phyloP scores from a whole-genome alignment of 2,329 filamentous ascomycete species.

The Calonectria montana region DNA sequence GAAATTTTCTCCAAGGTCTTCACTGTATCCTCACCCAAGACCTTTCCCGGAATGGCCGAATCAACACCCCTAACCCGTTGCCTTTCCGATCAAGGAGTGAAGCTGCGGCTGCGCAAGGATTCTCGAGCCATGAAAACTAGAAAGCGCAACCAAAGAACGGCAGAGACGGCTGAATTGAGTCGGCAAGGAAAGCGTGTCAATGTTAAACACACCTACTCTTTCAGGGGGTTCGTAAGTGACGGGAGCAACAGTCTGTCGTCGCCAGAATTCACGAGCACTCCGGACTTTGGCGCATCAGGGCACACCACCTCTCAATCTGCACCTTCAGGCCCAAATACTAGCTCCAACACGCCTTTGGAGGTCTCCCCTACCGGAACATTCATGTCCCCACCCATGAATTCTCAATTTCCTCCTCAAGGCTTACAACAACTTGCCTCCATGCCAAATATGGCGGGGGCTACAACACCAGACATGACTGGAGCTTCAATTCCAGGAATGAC shows the following conservation, averaged over 20 bases:
- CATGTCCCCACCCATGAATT: background rate
- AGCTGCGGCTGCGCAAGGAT: conserved; percentile 85
- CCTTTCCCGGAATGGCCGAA: conserved; percentile 82
- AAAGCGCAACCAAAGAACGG: conserved; percentile 53
- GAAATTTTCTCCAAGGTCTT: conserved; percentile 70
- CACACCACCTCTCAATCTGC: background rate
- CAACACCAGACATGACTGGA: background rate
- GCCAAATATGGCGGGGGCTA: background rate
- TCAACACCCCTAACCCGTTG: conserved; percentile 84
- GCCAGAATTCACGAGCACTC: background rate
- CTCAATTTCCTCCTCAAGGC: conserved; percentile 1
- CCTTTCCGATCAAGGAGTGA: conserved; percentile 89
- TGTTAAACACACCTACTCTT: conserved; percentile 30
- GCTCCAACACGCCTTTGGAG: conserved; percentile 9
- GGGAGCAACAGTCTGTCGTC: conserved; percentile 7
- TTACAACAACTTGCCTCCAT: background rate
- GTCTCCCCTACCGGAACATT: conserved; percentile 10
- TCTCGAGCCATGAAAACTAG: conserved; percentile 68
- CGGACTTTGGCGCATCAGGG: background rate
- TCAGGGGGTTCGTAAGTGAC: conserved; percentile 26
- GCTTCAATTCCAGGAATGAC: background rate
- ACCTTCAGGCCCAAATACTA: background rate
- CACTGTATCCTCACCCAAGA: conserved; percentile 72
- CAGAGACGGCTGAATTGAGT: conserved; percentile 31
- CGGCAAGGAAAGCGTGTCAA: conserved; percentile 36